Percentiles rank a stretch among this genome's conserved stretches.
Conservation (phyloP, 148 eudicot species). For the Simmondsia chinensis region DNA sequence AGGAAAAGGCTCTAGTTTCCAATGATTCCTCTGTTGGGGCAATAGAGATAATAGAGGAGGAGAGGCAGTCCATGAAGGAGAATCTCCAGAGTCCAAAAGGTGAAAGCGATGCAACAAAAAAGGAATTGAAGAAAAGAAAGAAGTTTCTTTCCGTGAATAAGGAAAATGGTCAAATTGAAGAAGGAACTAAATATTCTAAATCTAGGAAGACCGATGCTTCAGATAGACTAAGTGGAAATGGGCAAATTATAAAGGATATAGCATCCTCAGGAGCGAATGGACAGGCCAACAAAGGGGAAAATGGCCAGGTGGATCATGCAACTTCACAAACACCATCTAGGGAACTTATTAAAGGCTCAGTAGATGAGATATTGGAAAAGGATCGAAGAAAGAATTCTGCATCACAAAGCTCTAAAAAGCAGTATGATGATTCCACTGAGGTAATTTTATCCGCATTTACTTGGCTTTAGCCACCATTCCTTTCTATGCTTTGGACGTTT, state of each 20-base stretch:
- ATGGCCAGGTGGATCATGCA: constrained; percentile 10
- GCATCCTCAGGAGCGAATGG: not conserved
- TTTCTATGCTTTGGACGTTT: not conserved
- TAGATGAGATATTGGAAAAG: constrained; percentile 20
- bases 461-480: too few relatives aligned
- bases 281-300: constrained; percentile 7
- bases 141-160: constrained; percentile 30
- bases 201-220: constrained; percentile 38
- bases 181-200: constrained; percentile 35
- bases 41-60: not conserved
- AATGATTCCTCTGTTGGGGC: constrained; percentile 3
- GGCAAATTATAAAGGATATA: constrained; percentile 5
- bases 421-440: constrained; percentile 50
- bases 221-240: constrained; percentile 22
- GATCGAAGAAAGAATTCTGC: constrained; percentile 23
- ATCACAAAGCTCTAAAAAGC: constrained; percentile 24
- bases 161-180: constrained; percentile 15
- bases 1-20: constrained; percentile 8
- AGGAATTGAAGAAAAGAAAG: constrained; percentile 67
- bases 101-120: constrained; percentile 29
- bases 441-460: too few relatives aligned
- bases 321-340: constrained; percentile 10
- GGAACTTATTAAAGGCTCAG: constrained; percentile 11
- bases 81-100: not conserved
- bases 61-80: not conserved